Conservation (phyloP, 2,329 filamentous ascomycete species). For the Fusarium austroafricanum region DNA sequence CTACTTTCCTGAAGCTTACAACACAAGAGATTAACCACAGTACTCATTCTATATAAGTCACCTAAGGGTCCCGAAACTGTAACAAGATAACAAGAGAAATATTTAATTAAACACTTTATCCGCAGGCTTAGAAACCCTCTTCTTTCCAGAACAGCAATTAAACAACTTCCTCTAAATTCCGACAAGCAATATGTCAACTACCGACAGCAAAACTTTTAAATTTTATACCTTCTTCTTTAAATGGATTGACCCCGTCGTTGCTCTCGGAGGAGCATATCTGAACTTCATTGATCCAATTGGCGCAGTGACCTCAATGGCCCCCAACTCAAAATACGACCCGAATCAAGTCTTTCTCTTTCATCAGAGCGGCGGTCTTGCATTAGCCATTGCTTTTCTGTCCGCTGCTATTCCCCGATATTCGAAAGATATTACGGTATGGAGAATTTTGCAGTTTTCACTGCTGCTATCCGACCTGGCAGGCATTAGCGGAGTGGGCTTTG, state of each 20-base stretch:
- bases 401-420: conserved; percentile 6
- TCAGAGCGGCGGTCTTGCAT: conserved; percentile 17
- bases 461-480: conserved; percentile 14
- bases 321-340: conserved; percentile 9
- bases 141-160: not conserved
- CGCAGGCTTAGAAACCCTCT: too few relatives aligned
- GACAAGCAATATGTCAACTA: not conserved
- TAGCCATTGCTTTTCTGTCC: conserved; percentile 7
- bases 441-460: conserved; percentile 11
- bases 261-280: conserved; percentile 13
- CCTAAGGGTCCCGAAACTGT: too few relatives aligned
- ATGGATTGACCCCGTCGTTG: conserved; percentile 12
- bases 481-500: conserved; percentile 1
- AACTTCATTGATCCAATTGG: conserved; percentile 11
- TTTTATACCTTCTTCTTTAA: conserved; percentile 19
- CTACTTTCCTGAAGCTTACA: not conserved
- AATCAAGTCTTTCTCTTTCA: conserved; percentile 21
- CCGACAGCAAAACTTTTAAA: not conserved
- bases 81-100: too few relatives aligned
- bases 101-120: not conserved
- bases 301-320: conserved; percentile 18
- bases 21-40: not conserved
- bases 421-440: conserved; percentile 6
- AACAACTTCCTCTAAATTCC: not conserved
- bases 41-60: not conserved